These are phyloP conservation scores for Staphylotrichum longicolle DNA, from an alignment of 495 filamentous ascomycete species.

Conservation along the genomic window DNA sequence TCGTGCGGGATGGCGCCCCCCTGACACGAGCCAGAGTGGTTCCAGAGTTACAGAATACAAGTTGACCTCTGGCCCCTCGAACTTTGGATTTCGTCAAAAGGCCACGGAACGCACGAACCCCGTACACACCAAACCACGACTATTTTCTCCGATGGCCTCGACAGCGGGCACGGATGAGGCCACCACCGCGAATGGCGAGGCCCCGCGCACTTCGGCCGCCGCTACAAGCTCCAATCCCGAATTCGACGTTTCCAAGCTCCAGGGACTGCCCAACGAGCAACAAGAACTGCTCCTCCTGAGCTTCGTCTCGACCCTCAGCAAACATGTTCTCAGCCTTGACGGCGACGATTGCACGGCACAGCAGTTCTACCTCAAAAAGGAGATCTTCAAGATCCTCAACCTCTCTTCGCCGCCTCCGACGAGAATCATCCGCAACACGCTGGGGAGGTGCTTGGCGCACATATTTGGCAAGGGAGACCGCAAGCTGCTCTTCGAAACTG, in stretches of 20 bases:
- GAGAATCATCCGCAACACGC: constrained; percentile 83
- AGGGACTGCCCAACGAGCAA: constrained; percentile 88
- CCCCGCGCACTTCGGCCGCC: constrained; percentile 26
- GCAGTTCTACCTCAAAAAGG: constrained; percentile 84
- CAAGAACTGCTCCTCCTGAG: constrained; percentile 91
- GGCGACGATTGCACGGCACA: constrained; percentile 77
- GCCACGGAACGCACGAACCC: not conserved
- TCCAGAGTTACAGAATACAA: too few species aligned
- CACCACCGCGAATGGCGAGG: constrained; percentile 28
- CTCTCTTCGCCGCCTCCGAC: constrained; percentile 81
- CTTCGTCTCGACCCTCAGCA: constrained; percentile 79
- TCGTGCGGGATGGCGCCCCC: constrained; percentile 12
- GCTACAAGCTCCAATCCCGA: constrained; percentile 51
- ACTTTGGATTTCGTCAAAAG: not conserved
- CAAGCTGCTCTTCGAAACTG: constrained; percentile 88
- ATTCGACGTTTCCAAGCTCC: constrained; percentile 84
- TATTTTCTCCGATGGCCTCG: constrained; percentile 20
- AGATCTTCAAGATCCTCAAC: constrained; percentile 85
- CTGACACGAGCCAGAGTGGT: constrained; percentile 10
- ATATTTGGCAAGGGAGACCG: constrained; percentile 87
- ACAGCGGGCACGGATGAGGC: constrained; percentile 26
- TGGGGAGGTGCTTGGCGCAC: constrained; percentile 78
- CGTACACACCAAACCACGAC: not conserved
- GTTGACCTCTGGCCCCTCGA: not conserved
- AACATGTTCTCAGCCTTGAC: constrained; percentile 71